These are phyloP conservation scores for Aspergillus asperescens DNA, from an alignment of 495 filamentous ascomycete genomes.

Conservation along the genomic window DNA sequence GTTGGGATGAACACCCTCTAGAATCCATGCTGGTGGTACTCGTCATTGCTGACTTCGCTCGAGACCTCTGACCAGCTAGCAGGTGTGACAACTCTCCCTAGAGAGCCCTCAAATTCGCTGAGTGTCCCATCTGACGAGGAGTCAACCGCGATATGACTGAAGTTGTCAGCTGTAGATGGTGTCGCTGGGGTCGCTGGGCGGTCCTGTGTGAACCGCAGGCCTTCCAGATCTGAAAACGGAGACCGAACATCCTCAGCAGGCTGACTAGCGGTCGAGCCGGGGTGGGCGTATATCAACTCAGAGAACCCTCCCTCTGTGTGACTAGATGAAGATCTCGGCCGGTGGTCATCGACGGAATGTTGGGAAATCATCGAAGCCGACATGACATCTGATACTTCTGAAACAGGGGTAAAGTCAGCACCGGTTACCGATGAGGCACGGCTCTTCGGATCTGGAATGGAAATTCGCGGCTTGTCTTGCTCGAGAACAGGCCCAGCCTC, in stretches of 20 bases:
- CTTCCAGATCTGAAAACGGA: slow-evolving; percentile 26
- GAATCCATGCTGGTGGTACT: slow-evolving; percentile 27
- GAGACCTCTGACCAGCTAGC: slow-evolving; percentile 75
- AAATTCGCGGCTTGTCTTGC: slow-evolving; percentile 22
- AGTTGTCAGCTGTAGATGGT: slow-evolving; percentile 34
- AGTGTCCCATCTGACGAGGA: slow-evolving; percentile 51
- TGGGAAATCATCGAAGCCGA: slow-evolving; percentile 6
- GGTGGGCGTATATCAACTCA: slow-evolving; percentile 34
- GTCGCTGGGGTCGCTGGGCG: slow-evolving; percentile 33
- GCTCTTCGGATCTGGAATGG: slow-evolving; percentile 34
- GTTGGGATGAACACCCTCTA: background rate
- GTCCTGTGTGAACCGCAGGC: slow-evolving; percentile 18
- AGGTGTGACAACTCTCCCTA: slow-evolving; percentile 56
- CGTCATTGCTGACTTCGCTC: slow-evolving; percentile 59
- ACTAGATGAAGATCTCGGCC: slow-evolving; percentile 22
- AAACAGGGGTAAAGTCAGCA: slow-evolving; percentile 45
- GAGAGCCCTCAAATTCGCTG: slow-evolving; percentile 53
- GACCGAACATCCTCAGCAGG: slow-evolving; percentile 25
- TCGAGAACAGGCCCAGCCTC: slow-evolving; percentile 5
- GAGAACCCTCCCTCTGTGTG: slow-evolving; percentile 27
- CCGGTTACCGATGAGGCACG: slow-evolving; percentile 39
- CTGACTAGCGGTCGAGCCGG: slow-evolving; percentile 26
- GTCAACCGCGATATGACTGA: slow-evolving; percentile 30
- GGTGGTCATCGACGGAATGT: slow-evolving; percentile 4
- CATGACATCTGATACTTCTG: slow-evolving; percentile 31